These are phyloP conservation scores for Nakazawaea wyomingensis DNA, from an alignment of 805 yeast genomes.

Conservation along the genomic window DNA sequence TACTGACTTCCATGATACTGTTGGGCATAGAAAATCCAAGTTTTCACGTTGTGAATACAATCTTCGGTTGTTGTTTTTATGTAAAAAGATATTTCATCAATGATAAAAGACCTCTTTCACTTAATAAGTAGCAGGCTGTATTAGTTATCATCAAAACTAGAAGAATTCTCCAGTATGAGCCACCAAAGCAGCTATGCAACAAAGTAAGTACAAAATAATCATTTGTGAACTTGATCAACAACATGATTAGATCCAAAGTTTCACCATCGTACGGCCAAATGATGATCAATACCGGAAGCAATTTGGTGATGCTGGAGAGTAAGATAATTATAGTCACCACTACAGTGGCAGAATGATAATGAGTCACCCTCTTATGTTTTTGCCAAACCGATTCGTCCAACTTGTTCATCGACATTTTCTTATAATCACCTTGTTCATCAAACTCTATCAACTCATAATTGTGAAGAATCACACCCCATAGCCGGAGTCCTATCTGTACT, in stretches of 20 bases:
- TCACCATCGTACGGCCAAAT: slow-evolving; percentile 96
- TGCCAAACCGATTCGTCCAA: slow-evolving; percentile 11
- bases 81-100: neutral
- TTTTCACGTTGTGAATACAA: too few relatives aligned
- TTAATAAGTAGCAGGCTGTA: neutral
- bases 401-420: neutral
- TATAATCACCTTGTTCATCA: neutral
- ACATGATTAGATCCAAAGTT: slow-evolving; percentile 35
- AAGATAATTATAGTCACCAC: slow-evolving; percentile 64
- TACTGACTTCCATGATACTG: too few relatives aligned
- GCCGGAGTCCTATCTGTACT: slow-evolving; percentile 22
- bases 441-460: slow-evolving; percentile 7
- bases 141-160: neutral
- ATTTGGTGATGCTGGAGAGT: slow-evolving; percentile 71
- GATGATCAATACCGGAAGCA: slow-evolving; percentile 87
- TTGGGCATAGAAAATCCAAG: too few relatives aligned
- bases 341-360: slow-evolving; percentile 15
- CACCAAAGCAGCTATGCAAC: slow-evolving; percentile 7
- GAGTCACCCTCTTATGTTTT: neutral
- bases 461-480: neutral
- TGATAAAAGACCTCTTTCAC: neutral
- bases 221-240: slow-evolving; percentile 9
- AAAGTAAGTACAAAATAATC: slow-evolving; percentile 9
- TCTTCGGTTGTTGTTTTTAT: too few relatives aligned
- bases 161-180: neutral